Conservation (phyloP, 2,329 filamentous ascomycete genomes). For the Grosmannia clavigera region DNA sequence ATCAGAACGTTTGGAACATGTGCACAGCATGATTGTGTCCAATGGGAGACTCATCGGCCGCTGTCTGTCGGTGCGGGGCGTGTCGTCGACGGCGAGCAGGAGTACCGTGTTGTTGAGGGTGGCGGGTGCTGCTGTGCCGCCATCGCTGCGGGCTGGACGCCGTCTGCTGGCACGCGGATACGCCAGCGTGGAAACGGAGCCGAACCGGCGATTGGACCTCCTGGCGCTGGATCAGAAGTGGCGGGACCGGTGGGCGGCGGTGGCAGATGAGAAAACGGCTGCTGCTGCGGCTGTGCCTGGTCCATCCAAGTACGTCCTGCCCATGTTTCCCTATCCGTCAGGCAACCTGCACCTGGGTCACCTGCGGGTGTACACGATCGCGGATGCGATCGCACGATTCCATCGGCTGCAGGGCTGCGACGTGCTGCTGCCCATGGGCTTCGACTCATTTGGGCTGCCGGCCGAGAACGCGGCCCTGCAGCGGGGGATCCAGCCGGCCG, state of each 20-base stretch:
- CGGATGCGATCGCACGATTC: conserved; percentile 71
- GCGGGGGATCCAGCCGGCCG: conserved; percentile 60
- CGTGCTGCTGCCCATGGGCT: conserved; percentile 82
- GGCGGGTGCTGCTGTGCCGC: neutral
- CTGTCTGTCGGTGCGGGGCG: conserved; percentile 12
- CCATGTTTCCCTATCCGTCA: conserved; percentile 92
- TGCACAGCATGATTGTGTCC: conserved; percentile 8
- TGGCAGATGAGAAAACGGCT: neutral
- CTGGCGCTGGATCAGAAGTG: conserved; percentile 38
- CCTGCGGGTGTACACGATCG: conserved; percentile 79
- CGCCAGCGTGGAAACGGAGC: conserved; percentile 12
- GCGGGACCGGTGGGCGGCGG: conserved; percentile 31
- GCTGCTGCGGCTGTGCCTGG: neutral
- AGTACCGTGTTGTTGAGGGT: neutral
- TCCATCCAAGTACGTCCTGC: conserved; percentile 54
- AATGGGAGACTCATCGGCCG: conserved; percentile 18
- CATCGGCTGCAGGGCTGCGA: conserved; percentile 60
- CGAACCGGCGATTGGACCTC: conserved; percentile 25
- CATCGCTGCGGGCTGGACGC: neutral
- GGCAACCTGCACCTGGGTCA: conserved; percentile 79
- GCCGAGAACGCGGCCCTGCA: conserved; percentile 88
- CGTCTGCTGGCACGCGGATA: conserved; percentile 17
- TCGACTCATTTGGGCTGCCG: conserved; percentile 85
- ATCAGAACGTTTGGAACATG: neutral
- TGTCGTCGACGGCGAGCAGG: neutral